These are phyloP conservation scores for Laetiporus sulphureus DNA, from an alignment of 1,284 basidiomycete genomes.

Conservation along the genomic window DNA sequence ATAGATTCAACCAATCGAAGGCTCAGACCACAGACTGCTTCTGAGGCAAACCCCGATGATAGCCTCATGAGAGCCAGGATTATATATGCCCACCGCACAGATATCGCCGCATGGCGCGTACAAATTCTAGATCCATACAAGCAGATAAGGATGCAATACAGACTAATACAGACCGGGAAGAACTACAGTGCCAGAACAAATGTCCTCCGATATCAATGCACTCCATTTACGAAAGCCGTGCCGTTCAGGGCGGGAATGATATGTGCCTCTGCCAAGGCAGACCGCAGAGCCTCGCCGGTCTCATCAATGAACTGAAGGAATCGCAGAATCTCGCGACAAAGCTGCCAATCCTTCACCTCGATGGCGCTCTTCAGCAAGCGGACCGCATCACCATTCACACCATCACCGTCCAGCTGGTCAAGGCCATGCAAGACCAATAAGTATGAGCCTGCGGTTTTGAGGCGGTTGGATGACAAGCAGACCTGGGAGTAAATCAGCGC, in stretches of 20 bases:
- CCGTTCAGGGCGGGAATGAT: constrained; percentile 3
- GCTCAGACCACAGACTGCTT: too few species aligned
- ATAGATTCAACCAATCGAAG: too few species aligned
- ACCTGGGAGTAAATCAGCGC: constrained; percentile 36
- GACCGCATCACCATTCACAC: constrained; percentile 63
- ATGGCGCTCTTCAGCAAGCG: constrained; percentile 72
- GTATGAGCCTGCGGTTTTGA: constrained; percentile 91
- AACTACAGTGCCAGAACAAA: too few species aligned
- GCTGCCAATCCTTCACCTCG: constrained; percentile 68
- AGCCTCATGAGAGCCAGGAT: too few species aligned
- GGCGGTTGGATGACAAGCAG: constrained; percentile 68
- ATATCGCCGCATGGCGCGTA: too few species aligned
- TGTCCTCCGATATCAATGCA: too few species aligned
- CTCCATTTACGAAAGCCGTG: constrained; percentile 1
- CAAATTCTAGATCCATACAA: too few species aligned
- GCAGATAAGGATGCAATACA: too few species aligned
- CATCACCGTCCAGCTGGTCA: constrained; percentile 81
- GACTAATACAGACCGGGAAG: too few species aligned
- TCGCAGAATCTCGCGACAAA: constrained; percentile 85
- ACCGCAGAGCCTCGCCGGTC: constrained; percentile 63
- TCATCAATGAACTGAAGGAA: constrained; percentile 91
- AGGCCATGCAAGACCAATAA: constrained; percentile 90
- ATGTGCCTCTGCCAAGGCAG: constrained; percentile 44
- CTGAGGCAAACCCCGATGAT: too few species aligned
- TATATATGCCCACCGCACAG: too few species aligned